phyloP scores from a whole-genome alignment of 2,329 filamentous ascomycete species.

The Fusarium sp. region DNA sequence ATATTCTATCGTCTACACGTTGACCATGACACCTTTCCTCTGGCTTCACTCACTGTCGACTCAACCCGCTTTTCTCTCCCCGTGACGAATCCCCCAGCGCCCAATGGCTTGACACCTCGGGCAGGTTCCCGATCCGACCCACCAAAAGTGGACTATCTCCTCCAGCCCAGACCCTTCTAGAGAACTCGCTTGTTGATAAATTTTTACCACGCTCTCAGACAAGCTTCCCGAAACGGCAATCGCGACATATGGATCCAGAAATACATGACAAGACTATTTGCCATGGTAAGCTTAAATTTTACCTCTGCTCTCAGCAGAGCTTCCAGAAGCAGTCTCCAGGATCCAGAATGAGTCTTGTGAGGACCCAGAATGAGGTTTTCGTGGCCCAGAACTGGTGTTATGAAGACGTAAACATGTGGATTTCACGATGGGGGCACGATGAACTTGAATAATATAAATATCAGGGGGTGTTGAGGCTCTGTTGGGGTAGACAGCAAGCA shows the following conservation, averaged over 20 bases:
- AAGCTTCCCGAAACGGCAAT: slow-evolving; percentile 23
- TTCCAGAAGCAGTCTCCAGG: neutral
- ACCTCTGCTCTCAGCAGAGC: neutral
- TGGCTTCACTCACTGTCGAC: neutral
- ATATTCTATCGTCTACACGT: neutral
- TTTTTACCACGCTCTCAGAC: slow-evolving; percentile 9
- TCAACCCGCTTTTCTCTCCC: neutral
- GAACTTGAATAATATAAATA: neutral
- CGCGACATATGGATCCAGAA: slow-evolving; percentile 10
- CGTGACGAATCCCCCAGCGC: neutral
- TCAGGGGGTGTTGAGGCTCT: too few relatives aligned
- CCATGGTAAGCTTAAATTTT: neutral
- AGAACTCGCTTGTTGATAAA: neutral
- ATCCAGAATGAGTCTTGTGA: neutral
- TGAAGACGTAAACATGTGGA: slow-evolving; percentile 10
- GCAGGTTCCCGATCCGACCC: neutral
- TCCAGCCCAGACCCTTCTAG: neutral
- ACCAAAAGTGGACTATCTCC: neutral
- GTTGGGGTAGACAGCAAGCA: neutral
- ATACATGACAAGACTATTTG: slow-evolving; percentile 2
- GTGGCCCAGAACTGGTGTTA: neutral
- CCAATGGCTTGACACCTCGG: neutral
- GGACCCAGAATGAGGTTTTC: neutral
- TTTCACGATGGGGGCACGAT: neutral
- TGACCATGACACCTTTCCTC: neutral